Conservation (phyloP, 306 rosid genomes). For the Styphnolobium japonicum region DNA sequence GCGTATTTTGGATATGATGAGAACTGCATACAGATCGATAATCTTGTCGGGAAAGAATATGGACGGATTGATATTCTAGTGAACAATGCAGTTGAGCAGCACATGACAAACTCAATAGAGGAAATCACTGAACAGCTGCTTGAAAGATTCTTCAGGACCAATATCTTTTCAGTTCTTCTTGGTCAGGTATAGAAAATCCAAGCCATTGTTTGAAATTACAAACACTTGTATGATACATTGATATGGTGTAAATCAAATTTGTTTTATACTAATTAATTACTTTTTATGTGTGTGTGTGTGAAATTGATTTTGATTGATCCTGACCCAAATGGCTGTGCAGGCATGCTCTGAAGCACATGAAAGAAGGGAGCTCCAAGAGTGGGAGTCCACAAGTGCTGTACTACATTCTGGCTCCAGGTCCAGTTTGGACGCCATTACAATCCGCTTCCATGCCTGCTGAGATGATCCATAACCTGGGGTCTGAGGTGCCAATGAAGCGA, state of each 20-base stretch:
- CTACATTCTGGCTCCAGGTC: constrained; percentile 64
- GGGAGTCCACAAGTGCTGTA: constrained; percentile 40
- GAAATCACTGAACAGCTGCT: constrained; percentile 41
- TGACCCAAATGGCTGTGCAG: constrained; percentile 18
- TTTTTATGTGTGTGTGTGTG: too few species aligned
- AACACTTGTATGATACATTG: too few species aligned
- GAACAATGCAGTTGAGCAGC: constrained; percentile 55
- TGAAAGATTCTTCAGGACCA: constrained; percentile 53
- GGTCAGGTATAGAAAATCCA: constrained; percentile 34
- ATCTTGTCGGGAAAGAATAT: constrained; percentile 36
- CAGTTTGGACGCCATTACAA: constrained; percentile 60
- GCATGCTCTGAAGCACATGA: constrained; percentile 65
- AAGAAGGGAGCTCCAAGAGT: constrained; percentile 49
- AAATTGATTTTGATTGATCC: too few species aligned
- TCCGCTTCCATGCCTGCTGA: constrained; percentile 44
- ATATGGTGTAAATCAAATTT: too few species aligned
- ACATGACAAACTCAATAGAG: constrained; percentile 18
- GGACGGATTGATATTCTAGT: constrained; percentile 53
- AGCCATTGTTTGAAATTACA: too few species aligned
- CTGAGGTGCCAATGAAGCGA: constrained; percentile 46
- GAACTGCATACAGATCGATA: constrained; percentile 45
- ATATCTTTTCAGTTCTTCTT: constrained; percentile 59
- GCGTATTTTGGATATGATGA: constrained; percentile 50
- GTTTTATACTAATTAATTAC: too few species aligned
- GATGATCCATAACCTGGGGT: constrained; percentile 40